phyloP scores from a whole-genome alignment of 495 filamentous ascomycete genomes.

The Penicillium daleae region DNA sequence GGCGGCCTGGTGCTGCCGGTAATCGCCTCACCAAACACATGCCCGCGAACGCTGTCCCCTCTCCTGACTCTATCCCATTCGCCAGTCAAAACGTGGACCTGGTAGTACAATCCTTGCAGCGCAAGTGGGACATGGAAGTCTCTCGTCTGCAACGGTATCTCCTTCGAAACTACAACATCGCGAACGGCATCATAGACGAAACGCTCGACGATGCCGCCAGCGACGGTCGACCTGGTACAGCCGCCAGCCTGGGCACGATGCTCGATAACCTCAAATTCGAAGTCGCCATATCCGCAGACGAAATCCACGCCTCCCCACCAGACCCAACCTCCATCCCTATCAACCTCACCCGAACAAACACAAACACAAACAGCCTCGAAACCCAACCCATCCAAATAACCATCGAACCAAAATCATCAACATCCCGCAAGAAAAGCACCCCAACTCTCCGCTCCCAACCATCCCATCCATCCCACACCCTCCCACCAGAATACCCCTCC shows the following conservation, averaged over 20 bases:
- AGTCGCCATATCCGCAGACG: constrained; percentile 41
- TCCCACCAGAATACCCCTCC: constrained; percentile 35
- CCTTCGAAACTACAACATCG: constrained; percentile 62
- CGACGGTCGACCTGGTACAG: constrained; percentile 44
- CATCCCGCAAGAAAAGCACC: constrained; percentile 18
- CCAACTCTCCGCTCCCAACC: constrained; percentile 31
- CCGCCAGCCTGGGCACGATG: constrained; percentile 45
- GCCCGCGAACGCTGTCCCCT: constrained; percentile 28
- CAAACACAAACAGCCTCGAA: constrained; percentile 2
- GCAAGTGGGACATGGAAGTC: constrained; percentile 66
- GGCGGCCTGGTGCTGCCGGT: constrained; percentile 34
- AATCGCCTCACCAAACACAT: constrained; percentile 41
- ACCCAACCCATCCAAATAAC: constrained; percentile 5
- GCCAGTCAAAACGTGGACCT: constrained; percentile 54
- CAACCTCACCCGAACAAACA: constrained; percentile 14
- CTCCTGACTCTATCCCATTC: constrained; percentile 30
- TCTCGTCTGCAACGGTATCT: constrained; percentile 61
- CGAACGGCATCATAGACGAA: constrained; percentile 44
- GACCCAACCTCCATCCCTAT: constrained; percentile 18
- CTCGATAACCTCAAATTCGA: constrained; percentile 47
- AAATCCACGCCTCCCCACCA: constrained; percentile 32
- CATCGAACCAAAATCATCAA: constrained; percentile 4
- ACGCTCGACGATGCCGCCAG: constrained; percentile 37
- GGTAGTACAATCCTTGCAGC: constrained; percentile 58
- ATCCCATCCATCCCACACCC: constrained; percentile 26